Base-by-base conservation (phyloP, 192 early-diverging fungal species). In the Fimicolochytrium jonesii region DNA sequence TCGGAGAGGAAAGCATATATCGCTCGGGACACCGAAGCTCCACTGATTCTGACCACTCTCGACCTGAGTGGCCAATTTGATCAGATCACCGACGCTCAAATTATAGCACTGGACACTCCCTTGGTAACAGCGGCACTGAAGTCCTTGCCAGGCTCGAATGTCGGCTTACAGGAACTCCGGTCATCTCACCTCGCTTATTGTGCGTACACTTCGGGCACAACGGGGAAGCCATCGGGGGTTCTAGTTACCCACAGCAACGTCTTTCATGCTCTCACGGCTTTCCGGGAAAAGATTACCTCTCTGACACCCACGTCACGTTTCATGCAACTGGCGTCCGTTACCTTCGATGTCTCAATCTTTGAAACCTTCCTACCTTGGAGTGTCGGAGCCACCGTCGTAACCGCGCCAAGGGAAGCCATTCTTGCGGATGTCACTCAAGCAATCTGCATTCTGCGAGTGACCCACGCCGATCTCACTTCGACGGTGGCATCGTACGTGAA, bases 141-240 rank as follows among this genome's bases (percentile, higher is more conserved):
- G n/a, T n/a, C n/a, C n/a, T n/a, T n/a, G n/a, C n/a, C n/a, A n/a
- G n/a, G n/a, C n/a, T n/a, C n/a, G n/a, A n/a, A n/a, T n/a, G n/a
- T n/a, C n/a, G n/a, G n/a, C n/a, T n/a, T n/a, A n/a, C n/a, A n/a
- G n/a, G n/a, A n/a, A n/a, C n/a, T n/a, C n/a, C n/a, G n/a, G n/a
- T n/a, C n/a, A n/a, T n/a, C n/a, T n/a, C 23, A 39, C 60, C 17
- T 60, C 13, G 64, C 64, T 13, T 65, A 65, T 26, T 32, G 66
- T 36, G 15, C 68, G 9, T 67, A 30, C 26, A 67, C 65, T 18
- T 64, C 58, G 11, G 65, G 65, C 22, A 56, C 65, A 18, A 67
- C 63, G 9, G 65, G 65, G n/a, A 67, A 3, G 26, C 65, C 65
- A 3, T 68, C 68, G 32, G 65, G 65, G 3, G 56, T 61, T 9